Evolutionary conservation across 805 yeast species (phyloP).

Genomic region (Candida easanensis): DNA sequence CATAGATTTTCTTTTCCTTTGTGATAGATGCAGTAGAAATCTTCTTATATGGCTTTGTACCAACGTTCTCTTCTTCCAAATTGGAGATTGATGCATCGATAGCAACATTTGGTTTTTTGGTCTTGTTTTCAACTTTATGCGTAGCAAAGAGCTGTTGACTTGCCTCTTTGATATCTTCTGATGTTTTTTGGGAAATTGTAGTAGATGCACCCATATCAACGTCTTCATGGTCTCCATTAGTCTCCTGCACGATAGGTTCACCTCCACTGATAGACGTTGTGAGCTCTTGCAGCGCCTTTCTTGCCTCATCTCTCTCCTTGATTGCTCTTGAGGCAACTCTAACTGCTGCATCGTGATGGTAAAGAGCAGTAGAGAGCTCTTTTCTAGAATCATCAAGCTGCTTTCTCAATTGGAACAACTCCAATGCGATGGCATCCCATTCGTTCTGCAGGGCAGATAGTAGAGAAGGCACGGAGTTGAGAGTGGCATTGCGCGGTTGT

Average conservation of each 20-base stretch:
- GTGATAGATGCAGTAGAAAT: constrained; percentile 2
- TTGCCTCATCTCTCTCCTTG: constrained; percentile 75
- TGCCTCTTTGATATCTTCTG: constrained; percentile 12
- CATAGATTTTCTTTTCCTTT: constrained; percentile 6
- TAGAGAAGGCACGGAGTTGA: constrained; percentile 74
- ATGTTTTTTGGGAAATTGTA: constrained; percentile 11
- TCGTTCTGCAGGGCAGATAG: constrained; percentile 77
- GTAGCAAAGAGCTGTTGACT: constrained; percentile 17
- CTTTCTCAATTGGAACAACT: constrained; percentile 71
- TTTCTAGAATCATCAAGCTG: constrained; percentile 63
- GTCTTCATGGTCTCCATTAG: constrained; percentile 1
- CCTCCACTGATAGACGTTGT: constrained; percentile 38
- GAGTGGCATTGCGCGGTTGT: constrained; percentile 41
- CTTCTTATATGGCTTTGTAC: constrained; percentile 21
- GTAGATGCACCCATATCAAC: constrained; percentile 2
- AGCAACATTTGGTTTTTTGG: constrained; percentile 22
- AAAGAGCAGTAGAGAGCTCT: constrained; percentile 74
- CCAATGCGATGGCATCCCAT: constrained; percentile 86
- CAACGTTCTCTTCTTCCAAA: not conserved
- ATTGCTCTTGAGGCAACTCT: constrained; percentile 75
- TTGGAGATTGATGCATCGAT: constrained; percentile 9
- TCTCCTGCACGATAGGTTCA: constrained; percentile 4
- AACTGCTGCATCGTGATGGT: constrained; percentile 87
- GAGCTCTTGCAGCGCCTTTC: constrained; percentile 58
- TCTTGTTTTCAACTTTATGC: constrained; percentile 24